phyloP scores from a whole-genome alignment of 2,329 filamentous ascomycete genomes.

The Pestalotiopsis sp. region DNA sequence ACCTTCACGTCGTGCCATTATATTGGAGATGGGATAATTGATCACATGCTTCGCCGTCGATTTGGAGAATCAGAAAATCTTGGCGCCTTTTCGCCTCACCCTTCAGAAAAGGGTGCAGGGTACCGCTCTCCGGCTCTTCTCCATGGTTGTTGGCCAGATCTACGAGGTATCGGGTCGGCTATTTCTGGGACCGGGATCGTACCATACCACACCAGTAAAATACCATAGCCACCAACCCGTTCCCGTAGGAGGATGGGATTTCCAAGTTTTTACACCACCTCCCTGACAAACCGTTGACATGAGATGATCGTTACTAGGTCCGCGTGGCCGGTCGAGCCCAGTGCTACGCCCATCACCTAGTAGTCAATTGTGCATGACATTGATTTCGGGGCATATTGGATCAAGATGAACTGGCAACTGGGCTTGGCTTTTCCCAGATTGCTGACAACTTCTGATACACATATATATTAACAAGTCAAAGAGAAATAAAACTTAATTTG shows the following conservation, averaged over 20 bases:
- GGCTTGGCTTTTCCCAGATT: not conserved
- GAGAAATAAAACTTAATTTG: not conserved
- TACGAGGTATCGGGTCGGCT: not conserved
- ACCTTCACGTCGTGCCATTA: not conserved
- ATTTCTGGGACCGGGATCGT: not conserved
- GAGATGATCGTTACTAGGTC: not conserved
- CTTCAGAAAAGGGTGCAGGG: not conserved
- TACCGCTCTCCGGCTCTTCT: not conserved
- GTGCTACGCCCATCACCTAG: too few relatives aligned
- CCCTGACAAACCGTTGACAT: not conserved
- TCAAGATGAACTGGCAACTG: not conserved
- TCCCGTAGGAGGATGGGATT: too few relatives aligned
- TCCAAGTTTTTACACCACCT: not conserved
- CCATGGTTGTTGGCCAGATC: not conserved
- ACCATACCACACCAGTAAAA: not conserved
- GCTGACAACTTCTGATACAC: not conserved
- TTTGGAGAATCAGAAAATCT: not conserved
- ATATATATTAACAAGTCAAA: not conserved
- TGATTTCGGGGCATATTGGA: not conserved
- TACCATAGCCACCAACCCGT: not conserved
- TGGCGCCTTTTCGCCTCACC: not conserved
- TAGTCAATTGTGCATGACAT: not conserved
- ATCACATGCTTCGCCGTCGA: not conserved
- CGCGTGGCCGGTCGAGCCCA: not conserved
- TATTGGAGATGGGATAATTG: not conserved